Base-by-base conservation (phyloP, 495 filamentous ascomycete genomes). In the Aspergillus indologenus region DNA sequence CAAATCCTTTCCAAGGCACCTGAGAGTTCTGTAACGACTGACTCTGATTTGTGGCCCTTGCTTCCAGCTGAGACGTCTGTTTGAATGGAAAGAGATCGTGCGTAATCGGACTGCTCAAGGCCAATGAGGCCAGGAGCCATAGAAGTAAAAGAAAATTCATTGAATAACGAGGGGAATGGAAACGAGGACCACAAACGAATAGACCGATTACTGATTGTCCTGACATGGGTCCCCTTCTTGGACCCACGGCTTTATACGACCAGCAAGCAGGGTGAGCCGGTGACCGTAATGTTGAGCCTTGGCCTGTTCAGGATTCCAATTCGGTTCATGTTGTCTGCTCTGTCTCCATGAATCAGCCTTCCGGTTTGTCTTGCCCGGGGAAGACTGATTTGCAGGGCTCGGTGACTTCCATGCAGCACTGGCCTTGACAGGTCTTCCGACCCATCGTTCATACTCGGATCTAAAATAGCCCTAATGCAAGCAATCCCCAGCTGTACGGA, bases 1-100 rank as follows among this genome's bases (percentile, higher is more conserved):
- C 69, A 54, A 78, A 81, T 19, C 75, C 65, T 40, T 74, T 71
- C 76, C 78, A 79, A 24, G 48, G 48, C 4, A 29, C 29, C 14
- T 17, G 15, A n/a, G 21, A 22, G 7, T 22, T 15, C 9, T 15
- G 47, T 12, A 26, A 26, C 11, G 47, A 50, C 22, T 22, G 15
- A 50, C 24, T 50, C 19, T n/a, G 23, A 18, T 34, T 15, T 11
- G 9, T 26, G 24, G 4, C 23, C 48, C 23, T 26, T 14, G 48
- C 3, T 11, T 40, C 34, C n/a, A 18, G n/a, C 31, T 17, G 14
- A 14, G 22, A 18, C n/a, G 45, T 23, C n/a, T 47, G 45, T 21
- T 5, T 6, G 23, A 15, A 11, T 18, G 15, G 17, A 19, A 29
- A 15, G 14, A 6, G 31, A 19, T 24, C 24, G 31, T 51, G 48